Percentiles rank a stretch among this genome's conserved stretches.
Conservation (phyloP, 202 grass and related monocot genomes). For the Zizania palustris region DNA sequence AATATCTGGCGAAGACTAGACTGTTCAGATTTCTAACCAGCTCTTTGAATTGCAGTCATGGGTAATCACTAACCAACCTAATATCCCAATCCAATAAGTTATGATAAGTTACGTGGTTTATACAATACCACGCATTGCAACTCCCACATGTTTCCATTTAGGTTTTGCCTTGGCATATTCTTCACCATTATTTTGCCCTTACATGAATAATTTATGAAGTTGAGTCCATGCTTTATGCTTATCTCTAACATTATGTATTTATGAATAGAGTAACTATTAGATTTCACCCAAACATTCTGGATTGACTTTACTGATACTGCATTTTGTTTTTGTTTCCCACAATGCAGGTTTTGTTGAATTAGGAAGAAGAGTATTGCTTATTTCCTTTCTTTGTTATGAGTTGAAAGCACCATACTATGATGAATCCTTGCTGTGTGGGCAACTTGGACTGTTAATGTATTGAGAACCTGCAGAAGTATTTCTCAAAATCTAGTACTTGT, state of each 20-base stretch:
- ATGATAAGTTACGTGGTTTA: too few species aligned
- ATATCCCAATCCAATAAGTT: too few species aligned
- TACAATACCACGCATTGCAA: too few species aligned
- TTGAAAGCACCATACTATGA: slow-evolving; percentile 22
- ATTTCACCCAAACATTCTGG: neutral
- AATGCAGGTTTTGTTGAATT: slow-evolving; percentile 41
- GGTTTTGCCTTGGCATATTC: too few species aligned
- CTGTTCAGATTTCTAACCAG: too few species aligned
- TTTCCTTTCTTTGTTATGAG: slow-evolving; percentile 28
- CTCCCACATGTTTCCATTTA: too few species aligned
- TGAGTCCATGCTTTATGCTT: too few species aligned
- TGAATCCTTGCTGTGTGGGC: slow-evolving; percentile 30
- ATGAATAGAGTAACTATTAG: neutral
- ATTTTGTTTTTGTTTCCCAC: neutral
- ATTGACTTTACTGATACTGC: neutral
- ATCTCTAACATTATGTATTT: neutral
- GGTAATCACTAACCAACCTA: too few species aligned
- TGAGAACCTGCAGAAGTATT: slow-evolving; percentile 45
- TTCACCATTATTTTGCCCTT: too few species aligned
- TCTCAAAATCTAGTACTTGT: slow-evolving; percentile 32
- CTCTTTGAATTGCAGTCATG: too few species aligned
- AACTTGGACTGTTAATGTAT: slow-evolving; percentile 39
- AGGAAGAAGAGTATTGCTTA: slow-evolving; percentile 27
- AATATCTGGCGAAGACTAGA: too few species aligned
- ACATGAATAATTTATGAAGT: too few species aligned